phyloP scores from a whole-genome alignment of 352 stramenopile species.

The Phytophthora foliorum region DNA sequence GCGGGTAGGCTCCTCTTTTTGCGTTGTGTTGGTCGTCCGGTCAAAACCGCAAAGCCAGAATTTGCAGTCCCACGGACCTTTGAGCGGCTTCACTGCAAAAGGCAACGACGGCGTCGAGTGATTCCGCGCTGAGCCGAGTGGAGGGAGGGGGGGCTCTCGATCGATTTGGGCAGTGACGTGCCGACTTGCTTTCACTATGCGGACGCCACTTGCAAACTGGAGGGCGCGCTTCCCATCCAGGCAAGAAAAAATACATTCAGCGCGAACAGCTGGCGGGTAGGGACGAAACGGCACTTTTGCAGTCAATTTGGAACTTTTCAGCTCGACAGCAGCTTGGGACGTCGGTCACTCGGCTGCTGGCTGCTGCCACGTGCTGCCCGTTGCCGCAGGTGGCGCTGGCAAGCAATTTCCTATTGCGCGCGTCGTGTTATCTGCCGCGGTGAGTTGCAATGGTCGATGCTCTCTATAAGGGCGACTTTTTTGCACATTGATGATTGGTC shows the following conservation, averaged over 20 bases:
- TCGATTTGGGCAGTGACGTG: constrained; percentile 30
- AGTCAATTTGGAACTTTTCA: background rate
- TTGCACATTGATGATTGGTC: too few relatives aligned
- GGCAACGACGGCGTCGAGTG: constrained; percentile 9
- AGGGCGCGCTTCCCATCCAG: constrained; percentile 14
- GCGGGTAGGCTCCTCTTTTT: background rate
- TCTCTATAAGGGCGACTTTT: too few relatives aligned
- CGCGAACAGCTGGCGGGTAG: constrained; percentile 19
- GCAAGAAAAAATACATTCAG: constrained; percentile 46
- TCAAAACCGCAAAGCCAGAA: constrained; percentile 34
- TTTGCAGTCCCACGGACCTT: too few relatives aligned
- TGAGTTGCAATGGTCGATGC: too few relatives aligned
- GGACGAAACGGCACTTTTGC: constrained; percentile 13
- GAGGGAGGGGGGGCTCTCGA: constrained; percentile 24
- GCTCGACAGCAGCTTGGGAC: too few relatives aligned
- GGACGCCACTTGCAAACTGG: constrained; percentile 2
- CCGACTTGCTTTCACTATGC: constrained; percentile 38
- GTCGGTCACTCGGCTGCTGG: background rate
- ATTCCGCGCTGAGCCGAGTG: constrained; percentile 18
- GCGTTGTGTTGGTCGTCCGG: constrained; percentile 30
- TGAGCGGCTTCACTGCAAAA: constrained; percentile 18
- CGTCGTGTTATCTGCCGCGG: too few relatives aligned
- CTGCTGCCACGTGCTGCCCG: constrained; percentile 2
- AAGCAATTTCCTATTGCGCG: constrained; percentile 8
- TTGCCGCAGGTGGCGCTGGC: background rate